Base-by-base conservation (phyloP, 768 basidiomycete species). In the Naematelia aurantialba region DNA sequence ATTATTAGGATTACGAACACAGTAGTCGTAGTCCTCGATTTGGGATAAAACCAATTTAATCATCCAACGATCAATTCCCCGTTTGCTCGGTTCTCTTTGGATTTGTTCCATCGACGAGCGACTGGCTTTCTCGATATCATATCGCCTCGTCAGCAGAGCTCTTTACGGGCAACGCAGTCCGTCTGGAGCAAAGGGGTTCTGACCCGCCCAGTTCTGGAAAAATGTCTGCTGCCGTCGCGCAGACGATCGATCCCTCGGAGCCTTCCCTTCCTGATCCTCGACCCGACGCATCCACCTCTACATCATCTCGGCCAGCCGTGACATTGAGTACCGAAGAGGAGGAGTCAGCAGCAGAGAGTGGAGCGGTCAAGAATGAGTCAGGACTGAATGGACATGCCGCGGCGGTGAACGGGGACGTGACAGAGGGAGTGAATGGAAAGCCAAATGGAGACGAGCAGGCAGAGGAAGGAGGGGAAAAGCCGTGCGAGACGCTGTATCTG, bases 401-500 rank as follows among this genome's bases (percentile, higher is more conserved):
- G 24, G 5, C 27, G 3, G 29, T 52, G 19, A 50, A 58, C 30
- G 30, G 14, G 25, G 12, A 45, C n/a, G 31, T 53, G 57, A 58
- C 57, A 54, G 48, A 42, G 17, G 27, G 31, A 58, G 59, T 51
- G 5, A 29, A 45, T 60, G 61, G 56, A 22, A 39, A 47, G 31
- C 55, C 50, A 10, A 45, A 61, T 5, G 58, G 26, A 42, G 54
- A 68, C 39, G 59, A 44, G 24, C 34, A 49, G 17, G 31, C 34
- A 5, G 52, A 53, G 52, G 60, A 56, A 19, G 70, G 69, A 24
- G 68, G 66, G 34, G 60, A 69, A 45, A 69, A 58, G 39, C 80
- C 81, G 52, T 85, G 87, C 52, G 92, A 96, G 78, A 96, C 92
- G 3, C 82, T 96, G 24, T 97, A 97, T 74, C 88, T 97, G 71